Conservation (phyloP, 2,329 filamentous ascomycete genomes). For the Chaetomiaceae sp. region DNA sequence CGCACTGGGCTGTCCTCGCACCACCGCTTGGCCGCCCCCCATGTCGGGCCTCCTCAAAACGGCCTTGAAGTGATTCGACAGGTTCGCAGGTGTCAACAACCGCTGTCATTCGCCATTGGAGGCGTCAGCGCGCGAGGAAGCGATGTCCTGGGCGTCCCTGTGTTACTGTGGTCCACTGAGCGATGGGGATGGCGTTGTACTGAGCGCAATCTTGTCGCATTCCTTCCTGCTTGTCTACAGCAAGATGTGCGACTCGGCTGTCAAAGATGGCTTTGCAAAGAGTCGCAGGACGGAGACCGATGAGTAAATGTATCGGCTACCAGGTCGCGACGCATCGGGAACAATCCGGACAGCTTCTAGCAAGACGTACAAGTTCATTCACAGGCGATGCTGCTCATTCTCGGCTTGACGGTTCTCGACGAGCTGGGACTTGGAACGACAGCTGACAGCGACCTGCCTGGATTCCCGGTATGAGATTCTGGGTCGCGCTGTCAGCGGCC, state of each 20-base stretch:
- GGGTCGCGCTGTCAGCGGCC: neutral
- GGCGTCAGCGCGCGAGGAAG: neutral
- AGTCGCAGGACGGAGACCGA: neutral
- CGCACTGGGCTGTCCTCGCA: slow-evolving; percentile 20
- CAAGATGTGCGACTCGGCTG: neutral
- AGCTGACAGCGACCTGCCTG: too few relatives aligned
- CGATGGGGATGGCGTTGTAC: neutral
- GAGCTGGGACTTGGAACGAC: too few relatives aligned
- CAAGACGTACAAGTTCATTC: too few relatives aligned
- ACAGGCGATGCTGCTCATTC: too few relatives aligned
- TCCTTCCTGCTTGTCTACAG: neutral
- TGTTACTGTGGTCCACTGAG: too few relatives aligned
- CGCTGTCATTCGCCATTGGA: slow-evolving; percentile 6
- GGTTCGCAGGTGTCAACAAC: neutral
- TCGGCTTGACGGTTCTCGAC: neutral
- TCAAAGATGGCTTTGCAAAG: neutral
- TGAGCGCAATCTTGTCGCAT: slow-evolving; percentile 13
- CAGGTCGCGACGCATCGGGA: too few relatives aligned
- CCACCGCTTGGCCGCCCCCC: slow-evolving; percentile 10
- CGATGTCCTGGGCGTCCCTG: neutral
- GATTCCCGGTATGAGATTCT: neutral
- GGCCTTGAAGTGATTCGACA: slow-evolving; percentile 3
- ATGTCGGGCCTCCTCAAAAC: slow-evolving; percentile 5
- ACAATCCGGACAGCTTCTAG: too few relatives aligned
- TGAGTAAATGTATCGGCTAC: too few relatives aligned